Evolutionary conservation across 129 eudicot species (phyloP).

Genomic region (Dittrichia graveolens): DNA sequence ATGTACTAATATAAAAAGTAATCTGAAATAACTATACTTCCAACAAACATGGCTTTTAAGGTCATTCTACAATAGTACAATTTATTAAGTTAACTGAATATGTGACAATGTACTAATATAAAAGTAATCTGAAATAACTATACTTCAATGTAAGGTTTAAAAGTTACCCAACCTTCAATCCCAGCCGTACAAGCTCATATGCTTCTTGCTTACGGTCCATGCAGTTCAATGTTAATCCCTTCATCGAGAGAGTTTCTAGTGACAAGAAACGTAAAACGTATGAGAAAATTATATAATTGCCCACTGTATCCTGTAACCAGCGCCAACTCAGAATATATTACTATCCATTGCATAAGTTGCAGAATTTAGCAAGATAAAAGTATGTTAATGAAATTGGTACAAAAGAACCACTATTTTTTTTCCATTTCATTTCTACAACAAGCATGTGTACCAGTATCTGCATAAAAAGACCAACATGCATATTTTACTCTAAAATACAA

Average conservation of each 20-base stretch:
- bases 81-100: slow-evolving; percentile 3
- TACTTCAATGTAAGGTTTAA: slow-evolving; percentile 4
- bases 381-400: too few species aligned
- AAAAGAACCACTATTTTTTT: too few species aligned
- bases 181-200: slow-evolving; percentile 94
- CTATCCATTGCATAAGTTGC: too few species aligned
- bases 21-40: neutral
- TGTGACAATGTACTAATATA: neutral
- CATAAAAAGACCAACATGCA: neutral
- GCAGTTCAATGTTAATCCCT: slow-evolving; percentile 95
- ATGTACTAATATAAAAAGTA: neutral
- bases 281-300: slow-evolving; percentile 2
- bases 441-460: neutral
- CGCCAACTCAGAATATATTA: too few species aligned
- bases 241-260: slow-evolving; percentile 93
- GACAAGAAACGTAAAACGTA: slow-evolving; percentile 16
- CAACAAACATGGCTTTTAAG: slow-evolving; percentile 99
- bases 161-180: slow-evolving; percentile 69
- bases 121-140: neutral
- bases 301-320: too few species aligned
- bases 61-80: slow-evolving; percentile 69
- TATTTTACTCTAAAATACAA: too few species aligned
- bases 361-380: too few species aligned
- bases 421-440: neutral
- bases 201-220: slow-evolving; percentile 99